These are phyloP conservation scores for Fusarium sp. DNA, from an alignment of 2,329 filamentous ascomycete species.

Conservation along the genomic window DNA sequence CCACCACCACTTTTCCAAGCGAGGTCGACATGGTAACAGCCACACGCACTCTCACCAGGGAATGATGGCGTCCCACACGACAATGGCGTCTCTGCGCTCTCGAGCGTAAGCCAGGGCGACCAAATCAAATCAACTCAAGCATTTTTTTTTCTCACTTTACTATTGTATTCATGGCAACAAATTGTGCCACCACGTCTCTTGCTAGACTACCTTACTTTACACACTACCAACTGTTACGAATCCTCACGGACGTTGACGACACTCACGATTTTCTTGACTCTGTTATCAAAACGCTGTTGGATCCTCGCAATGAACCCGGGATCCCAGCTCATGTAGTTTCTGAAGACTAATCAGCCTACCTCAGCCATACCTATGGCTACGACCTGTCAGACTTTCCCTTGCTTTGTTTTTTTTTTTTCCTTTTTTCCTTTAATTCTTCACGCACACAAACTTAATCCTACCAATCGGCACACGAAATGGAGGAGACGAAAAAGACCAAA, in stretches of 20 bases:
- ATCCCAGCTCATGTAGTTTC: slow-evolving; percentile 25
- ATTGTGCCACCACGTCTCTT: slow-evolving; percentile 16
- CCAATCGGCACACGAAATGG: slow-evolving; percentile 11
- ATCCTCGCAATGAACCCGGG: slow-evolving; percentile 28
- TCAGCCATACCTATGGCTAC: slow-evolving; percentile 35
- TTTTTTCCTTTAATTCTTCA: slow-evolving; percentile 24
- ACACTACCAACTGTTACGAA: slow-evolving; percentile 37
- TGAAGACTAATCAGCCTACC: slow-evolving; percentile 38
- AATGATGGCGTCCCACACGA: slow-evolving; percentile 49
- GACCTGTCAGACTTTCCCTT: slow-evolving; percentile 31
- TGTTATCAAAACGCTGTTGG: slow-evolving; percentile 16
- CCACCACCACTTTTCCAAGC: slow-evolving; percentile 56
- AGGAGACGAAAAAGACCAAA: slow-evolving; percentile 29
- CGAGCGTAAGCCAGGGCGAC: slow-evolving; percentile 43
- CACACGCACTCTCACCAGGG: slow-evolving; percentile 50
- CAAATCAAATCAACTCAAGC: slow-evolving; percentile 4
- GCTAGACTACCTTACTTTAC: slow-evolving; percentile 7
- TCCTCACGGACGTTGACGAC: slow-evolving; percentile 45
- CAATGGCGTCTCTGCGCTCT: slow-evolving; percentile 50
- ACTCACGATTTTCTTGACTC: slow-evolving; percentile 43
- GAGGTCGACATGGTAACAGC: slow-evolving; percentile 53
- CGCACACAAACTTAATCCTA: slow-evolving; percentile 23
- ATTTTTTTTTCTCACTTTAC: slow-evolving; percentile 1
- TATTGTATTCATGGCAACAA: slow-evolving; percentile 17
- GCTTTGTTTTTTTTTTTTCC: slow-evolving; percentile 24